Percentiles rank a stretch among this genome's conserved stretches.
These are phyloP conservation scores for Clarireedia homoeocarpa DNA, from an alignment of 2,329 filamentous ascomycete species.

Conservation along the genomic window DNA sequence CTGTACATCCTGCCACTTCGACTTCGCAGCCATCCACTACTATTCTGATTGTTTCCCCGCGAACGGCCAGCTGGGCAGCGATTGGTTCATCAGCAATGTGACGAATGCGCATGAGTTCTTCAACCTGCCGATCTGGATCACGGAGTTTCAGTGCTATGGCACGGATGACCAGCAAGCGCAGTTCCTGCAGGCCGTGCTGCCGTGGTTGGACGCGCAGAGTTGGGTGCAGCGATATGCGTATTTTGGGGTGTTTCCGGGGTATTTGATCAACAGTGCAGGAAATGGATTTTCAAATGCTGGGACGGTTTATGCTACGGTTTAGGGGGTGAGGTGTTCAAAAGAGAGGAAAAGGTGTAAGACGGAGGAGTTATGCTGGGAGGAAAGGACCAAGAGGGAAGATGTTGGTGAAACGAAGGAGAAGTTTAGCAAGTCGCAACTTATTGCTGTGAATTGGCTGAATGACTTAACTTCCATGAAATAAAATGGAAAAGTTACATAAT, in stretches of 20 bases:
- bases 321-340: not conserved
- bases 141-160: slow-evolving; percentile 34
- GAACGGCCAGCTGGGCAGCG: slow-evolving; percentile 22
- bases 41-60: slow-evolving; percentile 31
- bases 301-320: slow-evolving; percentile 11
- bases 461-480: too few relatives aligned
- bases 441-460: too few relatives aligned
- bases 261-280: slow-evolving; percentile 23
- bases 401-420: too few relatives aligned
- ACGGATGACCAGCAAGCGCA: slow-evolving; percentile 26
- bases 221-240: slow-evolving; percentile 34
- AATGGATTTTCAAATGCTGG: slow-evolving; percentile 12
- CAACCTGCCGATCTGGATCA: slow-evolving; percentile 35
- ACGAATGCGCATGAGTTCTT: slow-evolving; percentile 30
- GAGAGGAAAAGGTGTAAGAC: not conserved
- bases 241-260: slow-evolving; percentile 27
- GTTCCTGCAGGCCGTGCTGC: slow-evolving; percentile 35
- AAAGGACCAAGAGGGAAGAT: too few relatives aligned
- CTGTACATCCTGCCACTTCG: slow-evolving; percentile 35
- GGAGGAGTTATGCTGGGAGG: too few relatives aligned
- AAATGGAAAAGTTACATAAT: too few relatives aligned
- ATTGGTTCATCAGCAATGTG: slow-evolving; percentile 37
- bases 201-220: slow-evolving; percentile 34
- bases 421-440: too few relatives aligned
- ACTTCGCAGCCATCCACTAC: slow-evolving; percentile 39